These are phyloP conservation scores for Amesomyces nigricolor DNA, from an alignment of 2,329 filamentous ascomycete genomes.

Conservation along the genomic window DNA sequence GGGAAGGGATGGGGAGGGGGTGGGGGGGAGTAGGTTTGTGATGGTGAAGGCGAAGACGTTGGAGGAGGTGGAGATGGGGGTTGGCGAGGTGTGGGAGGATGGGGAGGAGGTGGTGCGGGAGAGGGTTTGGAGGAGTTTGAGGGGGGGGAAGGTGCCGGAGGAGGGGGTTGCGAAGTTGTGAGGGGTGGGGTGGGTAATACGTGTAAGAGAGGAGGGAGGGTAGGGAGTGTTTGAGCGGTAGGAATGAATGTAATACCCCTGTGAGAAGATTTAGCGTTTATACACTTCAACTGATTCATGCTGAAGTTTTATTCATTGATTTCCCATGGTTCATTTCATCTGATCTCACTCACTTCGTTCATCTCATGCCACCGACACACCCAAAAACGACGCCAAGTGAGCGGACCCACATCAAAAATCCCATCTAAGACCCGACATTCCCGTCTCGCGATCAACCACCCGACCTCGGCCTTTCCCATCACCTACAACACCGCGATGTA, in stretches of 20 bases:
- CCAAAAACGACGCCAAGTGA: constrained; percentile 3
- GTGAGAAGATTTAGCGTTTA: too few relatives aligned
- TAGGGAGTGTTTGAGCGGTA: neutral
- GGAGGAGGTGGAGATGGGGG: constrained; percentile 41
- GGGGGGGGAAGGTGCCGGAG: constrained; percentile 20
- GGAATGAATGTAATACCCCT: neutral
- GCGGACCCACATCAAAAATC: constrained; percentile 14
- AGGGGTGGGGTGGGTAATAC: neutral
- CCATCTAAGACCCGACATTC: neutral
- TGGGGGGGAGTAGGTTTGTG: constrained; percentile 34
- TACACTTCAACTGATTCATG: too few relatives aligned
- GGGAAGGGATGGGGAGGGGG: constrained; percentile 18
- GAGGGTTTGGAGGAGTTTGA: constrained; percentile 16
- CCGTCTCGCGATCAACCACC: neutral
- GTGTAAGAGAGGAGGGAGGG: neutral
- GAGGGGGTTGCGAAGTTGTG: constrained; percentile 31
- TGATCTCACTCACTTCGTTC: too few relatives aligned
- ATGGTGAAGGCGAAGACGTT: constrained; percentile 47
- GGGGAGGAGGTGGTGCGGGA: constrained; percentile 18
- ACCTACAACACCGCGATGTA: neutral
- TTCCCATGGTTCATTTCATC: too few relatives aligned
- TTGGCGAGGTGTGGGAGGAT: constrained; percentile 40
- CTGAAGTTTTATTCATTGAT: too few relatives aligned
- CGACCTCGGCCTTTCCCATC: neutral
- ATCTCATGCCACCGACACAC: neutral